Percentiles rank a stretch among this genome's conserved stretches.
Conservation (phyloP, 1,284 basidiomycete genomes). For the Sporisorium scitamineum region DNA sequence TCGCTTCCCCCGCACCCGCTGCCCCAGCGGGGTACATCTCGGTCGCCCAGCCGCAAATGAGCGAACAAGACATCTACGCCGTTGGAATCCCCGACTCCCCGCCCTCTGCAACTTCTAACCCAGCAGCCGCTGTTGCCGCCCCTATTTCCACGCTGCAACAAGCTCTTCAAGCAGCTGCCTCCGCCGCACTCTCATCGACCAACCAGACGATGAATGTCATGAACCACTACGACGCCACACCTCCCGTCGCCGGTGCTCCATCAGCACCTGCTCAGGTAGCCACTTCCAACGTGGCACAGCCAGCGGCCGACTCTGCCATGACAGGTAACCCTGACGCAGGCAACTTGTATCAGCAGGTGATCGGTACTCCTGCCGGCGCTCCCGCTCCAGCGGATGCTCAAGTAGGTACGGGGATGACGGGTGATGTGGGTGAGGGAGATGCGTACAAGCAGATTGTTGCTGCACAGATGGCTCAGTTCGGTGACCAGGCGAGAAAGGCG, state of each 20-base stretch:
- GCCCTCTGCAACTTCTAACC: neutral
- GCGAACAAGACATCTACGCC: constrained; percentile 40
- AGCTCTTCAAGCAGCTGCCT: constrained; percentile 18
- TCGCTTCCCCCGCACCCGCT: neutral
- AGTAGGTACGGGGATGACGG: neutral
- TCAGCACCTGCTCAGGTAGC: constrained; percentile 2
- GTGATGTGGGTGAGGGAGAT: constrained; percentile 16
- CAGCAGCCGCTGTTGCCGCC: neutral
- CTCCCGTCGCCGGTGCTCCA: constrained; percentile 5
- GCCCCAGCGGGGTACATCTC: constrained; percentile 33
- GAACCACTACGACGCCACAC: constrained; percentile 32
- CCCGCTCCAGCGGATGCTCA: neutral
- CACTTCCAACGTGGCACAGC: constrained; percentile 6
- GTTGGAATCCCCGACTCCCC: constrained; percentile 27
- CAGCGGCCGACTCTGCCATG: constrained; percentile 7
- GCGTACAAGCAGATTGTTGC: constrained; percentile 23
- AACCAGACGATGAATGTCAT: constrained; percentile 15
- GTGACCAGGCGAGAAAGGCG: constrained; percentile 11
- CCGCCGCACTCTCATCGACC: constrained; percentile 7
- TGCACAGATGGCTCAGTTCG: constrained; percentile 31
- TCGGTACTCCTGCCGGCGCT: constrained; percentile 8
- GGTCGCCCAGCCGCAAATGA: constrained; percentile 43
- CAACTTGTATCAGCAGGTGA: constrained; percentile 21
- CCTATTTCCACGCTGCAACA: constrained; percentile 9
- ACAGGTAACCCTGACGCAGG: constrained; percentile 24